Conservation (phyloP, 2,329 filamentous ascomycete species). For the Pseudopyrenochaeta lycopersici region DNA sequence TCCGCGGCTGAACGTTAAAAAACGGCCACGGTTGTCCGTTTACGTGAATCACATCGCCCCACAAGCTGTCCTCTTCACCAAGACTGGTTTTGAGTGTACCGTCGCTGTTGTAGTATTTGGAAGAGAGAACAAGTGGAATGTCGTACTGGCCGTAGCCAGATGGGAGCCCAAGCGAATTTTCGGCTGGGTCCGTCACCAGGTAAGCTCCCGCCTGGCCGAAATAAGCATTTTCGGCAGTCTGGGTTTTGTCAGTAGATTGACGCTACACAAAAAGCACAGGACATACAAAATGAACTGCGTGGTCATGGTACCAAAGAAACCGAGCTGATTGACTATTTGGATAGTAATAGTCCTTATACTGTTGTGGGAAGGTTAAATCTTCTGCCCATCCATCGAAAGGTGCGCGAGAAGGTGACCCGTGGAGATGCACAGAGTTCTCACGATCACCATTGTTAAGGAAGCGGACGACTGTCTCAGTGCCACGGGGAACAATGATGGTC, state of each 20-base stretch:
- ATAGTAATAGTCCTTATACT: conserved; percentile 69
- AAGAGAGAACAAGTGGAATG: conserved; percentile 60
- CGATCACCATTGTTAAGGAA: conserved; percentile 61
- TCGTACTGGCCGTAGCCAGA: conserved; percentile 60
- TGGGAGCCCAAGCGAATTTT: conserved; percentile 62
- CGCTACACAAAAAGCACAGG: conserved; percentile 26
- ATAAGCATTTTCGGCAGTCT: conserved; percentile 65
- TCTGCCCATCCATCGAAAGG: conserved; percentile 64
- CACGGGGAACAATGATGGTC: conserved; percentile 59
- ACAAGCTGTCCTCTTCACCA: conserved; percentile 58
- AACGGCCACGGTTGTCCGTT: conserved; percentile 68
- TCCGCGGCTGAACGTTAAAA: conserved; percentile 64
- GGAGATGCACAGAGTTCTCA: conserved; percentile 62
- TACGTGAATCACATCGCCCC: conserved; percentile 66
- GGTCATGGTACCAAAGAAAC: conserved; percentile 65
- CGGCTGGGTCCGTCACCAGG: conserved; percentile 61
- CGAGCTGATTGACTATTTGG: conserved; percentile 63
- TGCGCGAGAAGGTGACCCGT: conserved; percentile 59
- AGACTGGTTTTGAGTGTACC: conserved; percentile 57
- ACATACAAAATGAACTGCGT: conserved; percentile 42
- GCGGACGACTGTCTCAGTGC: conserved; percentile 62
- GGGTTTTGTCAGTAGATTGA: conserved; percentile 20
- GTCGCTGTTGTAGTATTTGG: conserved; percentile 63
- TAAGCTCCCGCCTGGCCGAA: conserved; percentile 66
- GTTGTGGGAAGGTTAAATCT: conserved; percentile 58